Evolutionary conservation across 306 rosid species (phyloP).

Genomic region (Delonix regia): DNA sequence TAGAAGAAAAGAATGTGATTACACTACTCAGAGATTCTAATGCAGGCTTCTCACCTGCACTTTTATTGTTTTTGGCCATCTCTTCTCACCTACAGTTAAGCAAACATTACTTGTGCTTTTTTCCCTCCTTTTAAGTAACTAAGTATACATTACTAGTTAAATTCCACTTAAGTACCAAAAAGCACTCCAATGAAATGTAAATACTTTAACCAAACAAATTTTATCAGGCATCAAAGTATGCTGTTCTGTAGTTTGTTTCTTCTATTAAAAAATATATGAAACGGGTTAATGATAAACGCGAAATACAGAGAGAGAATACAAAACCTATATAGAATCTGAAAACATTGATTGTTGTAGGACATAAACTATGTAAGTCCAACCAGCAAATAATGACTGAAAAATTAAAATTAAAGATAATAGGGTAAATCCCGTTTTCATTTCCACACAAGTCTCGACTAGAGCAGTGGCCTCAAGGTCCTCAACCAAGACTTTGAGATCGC

Average conservation of each 20-base stretch:
- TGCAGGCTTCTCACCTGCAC: no score
- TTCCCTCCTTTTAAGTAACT: no score
- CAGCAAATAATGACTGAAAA: slow-evolving; percentile 23
- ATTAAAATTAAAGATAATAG: slow-evolving; percentile 16
- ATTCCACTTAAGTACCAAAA: no score
- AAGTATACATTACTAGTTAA: no score
- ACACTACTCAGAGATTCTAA: neutral
- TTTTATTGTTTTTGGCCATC: no score
- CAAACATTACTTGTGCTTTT: no score
- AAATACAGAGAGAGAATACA: neutral
- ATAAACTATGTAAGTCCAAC: slow-evolving; percentile 24
- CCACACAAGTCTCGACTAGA: slow-evolving; percentile 40
- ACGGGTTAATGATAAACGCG: neutral
- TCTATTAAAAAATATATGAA: neutral
- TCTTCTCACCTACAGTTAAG: neutral
- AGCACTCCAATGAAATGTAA: neutral
- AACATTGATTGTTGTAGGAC: neutral
- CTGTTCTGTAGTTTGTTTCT: neutral
- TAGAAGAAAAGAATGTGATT: neutral
- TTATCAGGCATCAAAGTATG: neutral
- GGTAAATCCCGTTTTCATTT: slow-evolving; percentile 12
- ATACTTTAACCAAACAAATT: neutral
- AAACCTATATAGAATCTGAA: slow-evolving; percentile 4
- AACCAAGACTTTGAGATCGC: slow-evolving; percentile 14
- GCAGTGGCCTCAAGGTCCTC: neutral